phyloP scores from a whole-genome alignment of 106 monocot genomes.

The Ottelia alismoides region DNA sequence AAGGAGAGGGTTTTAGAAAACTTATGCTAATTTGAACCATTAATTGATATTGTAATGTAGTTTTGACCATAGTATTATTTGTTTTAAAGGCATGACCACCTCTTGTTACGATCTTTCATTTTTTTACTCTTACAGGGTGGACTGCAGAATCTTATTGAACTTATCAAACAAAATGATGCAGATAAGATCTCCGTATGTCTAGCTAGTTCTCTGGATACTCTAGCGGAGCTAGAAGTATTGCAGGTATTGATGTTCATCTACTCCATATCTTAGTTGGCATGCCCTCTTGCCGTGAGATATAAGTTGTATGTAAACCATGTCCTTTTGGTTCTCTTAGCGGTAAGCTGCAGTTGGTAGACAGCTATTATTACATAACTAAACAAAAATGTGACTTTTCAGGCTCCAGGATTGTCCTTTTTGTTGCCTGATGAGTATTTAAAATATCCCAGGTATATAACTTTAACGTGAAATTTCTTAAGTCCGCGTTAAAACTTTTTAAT shows the following conservation, averaged over 20 bases:
- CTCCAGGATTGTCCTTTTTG: conserved; percentile 92
- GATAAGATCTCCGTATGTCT: conserved; percentile 83
- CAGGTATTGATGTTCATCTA: conserved; percentile 47
- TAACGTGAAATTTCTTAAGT: background rate
- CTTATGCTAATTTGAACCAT: too few relatives aligned
- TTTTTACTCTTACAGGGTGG: conserved; percentile 43
- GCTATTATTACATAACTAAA: background rate
- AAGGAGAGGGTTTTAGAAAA: too few relatives aligned
- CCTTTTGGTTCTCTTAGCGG: too few relatives aligned
- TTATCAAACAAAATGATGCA: conserved; percentile 72
- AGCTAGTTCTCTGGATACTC: conserved; percentile 57
- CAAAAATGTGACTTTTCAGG: conserved; percentile 25
- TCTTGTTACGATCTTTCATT: too few relatives aligned
- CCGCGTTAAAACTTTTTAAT: background rate
- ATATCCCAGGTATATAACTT: conserved; percentile 83
- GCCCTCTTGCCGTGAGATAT: too few relatives aligned
- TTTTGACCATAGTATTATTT: too few relatives aligned
- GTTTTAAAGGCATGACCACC: too few relatives aligned
- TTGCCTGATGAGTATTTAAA: conserved; percentile 70
- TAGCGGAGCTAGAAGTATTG: conserved; percentile 76
- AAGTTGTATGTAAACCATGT: too few relatives aligned
- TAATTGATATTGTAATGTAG: too few relatives aligned
- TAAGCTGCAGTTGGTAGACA: background rate
- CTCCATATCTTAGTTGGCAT: too few relatives aligned
- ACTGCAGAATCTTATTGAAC: conserved; percentile 46